Evolutionary conservation across 108 stramenopile genomes (phyloP).

Genomic region (Stephanodiscus minutulus): DNA sequence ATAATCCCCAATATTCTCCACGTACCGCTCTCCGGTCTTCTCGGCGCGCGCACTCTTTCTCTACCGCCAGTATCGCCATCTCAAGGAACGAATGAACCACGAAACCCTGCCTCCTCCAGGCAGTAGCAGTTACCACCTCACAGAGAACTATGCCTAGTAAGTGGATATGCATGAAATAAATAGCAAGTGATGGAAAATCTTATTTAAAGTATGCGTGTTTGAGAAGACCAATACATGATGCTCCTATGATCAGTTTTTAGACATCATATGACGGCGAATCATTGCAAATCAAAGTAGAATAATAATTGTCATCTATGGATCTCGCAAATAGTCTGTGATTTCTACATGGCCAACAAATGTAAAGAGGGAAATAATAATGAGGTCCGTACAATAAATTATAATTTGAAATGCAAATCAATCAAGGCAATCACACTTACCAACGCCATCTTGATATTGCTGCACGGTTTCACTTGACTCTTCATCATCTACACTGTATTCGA

Average conservation of each 20-base stretch:
- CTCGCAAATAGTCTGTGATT: constrained; percentile 43
- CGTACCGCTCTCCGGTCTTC: not conserved
- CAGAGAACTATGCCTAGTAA: not conserved
- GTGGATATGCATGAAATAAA: not conserved
- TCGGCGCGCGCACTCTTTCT: not conserved
- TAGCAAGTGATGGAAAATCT: not conserved
- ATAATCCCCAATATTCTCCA: not conserved
- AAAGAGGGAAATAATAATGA: not conserved
- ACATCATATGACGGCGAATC: too few relatives aligned
- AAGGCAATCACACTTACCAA: constrained; percentile 14
- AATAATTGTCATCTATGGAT: constrained; percentile 17
- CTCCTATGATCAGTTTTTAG: too few relatives aligned
- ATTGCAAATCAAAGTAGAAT: not conserved
- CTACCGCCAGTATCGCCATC: too few relatives aligned
- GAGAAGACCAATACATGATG: too few relatives aligned
- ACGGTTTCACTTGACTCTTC: not conserved
- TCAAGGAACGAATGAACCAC: too few relatives aligned
- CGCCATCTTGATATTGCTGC: constrained; percentile 23
- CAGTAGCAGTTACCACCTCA: not conserved
- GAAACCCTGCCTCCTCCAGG: too few relatives aligned
- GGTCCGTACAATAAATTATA: not conserved
- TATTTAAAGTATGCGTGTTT: too few relatives aligned
- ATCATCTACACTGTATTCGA: constrained; percentile 60
- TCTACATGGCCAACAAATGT: constrained; percentile 12
- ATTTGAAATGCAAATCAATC: not conserved